These are phyloP conservation scores for Pythium myriotylum DNA, from an alignment of 352 stramenopile genomes.

Conservation along the genomic window DNA sequence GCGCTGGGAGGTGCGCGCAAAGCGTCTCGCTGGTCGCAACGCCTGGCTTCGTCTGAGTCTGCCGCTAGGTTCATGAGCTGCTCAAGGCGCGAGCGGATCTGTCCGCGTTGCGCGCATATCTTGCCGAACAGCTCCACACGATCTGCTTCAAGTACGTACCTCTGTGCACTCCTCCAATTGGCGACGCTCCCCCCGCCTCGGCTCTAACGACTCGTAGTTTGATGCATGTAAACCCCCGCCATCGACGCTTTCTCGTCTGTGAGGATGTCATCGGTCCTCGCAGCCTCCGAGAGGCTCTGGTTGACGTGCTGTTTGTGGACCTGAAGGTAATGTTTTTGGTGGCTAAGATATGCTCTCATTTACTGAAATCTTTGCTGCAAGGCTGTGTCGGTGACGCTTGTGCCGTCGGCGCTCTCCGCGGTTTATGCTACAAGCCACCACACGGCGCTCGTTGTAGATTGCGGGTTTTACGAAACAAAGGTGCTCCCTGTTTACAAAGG, in stretches of 20 bases:
- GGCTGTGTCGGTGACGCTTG: constrained; percentile 62
- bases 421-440: constrained; percentile 77
- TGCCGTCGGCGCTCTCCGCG: constrained; percentile 63
- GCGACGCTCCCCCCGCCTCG: background rate
- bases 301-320: constrained; percentile 60
- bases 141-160: constrained; percentile 76
- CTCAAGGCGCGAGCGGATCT: constrained; percentile 37
- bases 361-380: no score
- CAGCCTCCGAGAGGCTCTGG: constrained; percentile 62
- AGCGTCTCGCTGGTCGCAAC: no score
- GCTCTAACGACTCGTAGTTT: constrained; percentile 29
- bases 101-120: constrained; percentile 46
- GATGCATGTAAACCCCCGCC: constrained; percentile 73
- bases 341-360: no score
- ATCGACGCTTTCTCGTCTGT: constrained; percentile 75
- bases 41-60: background rate
- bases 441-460: constrained; percentile 81
- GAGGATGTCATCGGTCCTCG: constrained; percentile 75
- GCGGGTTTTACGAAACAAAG: constrained; percentile 71
- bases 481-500: constrained; percentile 83
- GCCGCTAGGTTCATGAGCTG: constrained; percentile 33
- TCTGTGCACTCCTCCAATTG: no score
- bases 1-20: constrained; percentile 57
- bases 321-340: constrained; percentile 59
- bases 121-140: constrained; percentile 58